These are phyloP conservation scores for Pseudomicrostroma phylloplanum DNA, from an alignment of 1,284 basidiomycete genomes.

Conservation along the genomic window DNA sequence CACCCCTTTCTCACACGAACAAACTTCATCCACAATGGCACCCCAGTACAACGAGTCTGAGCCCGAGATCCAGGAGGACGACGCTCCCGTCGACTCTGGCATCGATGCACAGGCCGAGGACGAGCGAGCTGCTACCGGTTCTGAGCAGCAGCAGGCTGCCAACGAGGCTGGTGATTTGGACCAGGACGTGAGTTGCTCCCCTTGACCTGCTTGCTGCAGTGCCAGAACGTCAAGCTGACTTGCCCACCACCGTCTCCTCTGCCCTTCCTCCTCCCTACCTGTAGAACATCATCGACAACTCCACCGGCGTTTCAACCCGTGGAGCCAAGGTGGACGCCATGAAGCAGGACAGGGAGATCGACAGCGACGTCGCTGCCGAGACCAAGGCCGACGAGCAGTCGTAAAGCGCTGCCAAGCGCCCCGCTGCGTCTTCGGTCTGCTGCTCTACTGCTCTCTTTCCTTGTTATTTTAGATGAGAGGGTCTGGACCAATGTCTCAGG, in stretches of 20 bases:
- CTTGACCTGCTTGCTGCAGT: too few species aligned
- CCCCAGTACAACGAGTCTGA: slow-evolving; percentile 4
- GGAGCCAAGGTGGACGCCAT: slow-evolving; percentile 29
- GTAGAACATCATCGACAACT: slow-evolving; percentile 34
- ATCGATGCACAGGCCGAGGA: slow-evolving; percentile 31
- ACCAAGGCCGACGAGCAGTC: too few species aligned
- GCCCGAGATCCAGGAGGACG: slow-evolving; percentile 17
- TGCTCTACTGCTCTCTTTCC: too few species aligned
- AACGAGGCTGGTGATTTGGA: slow-evolving; percentile 25
- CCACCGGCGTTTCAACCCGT: slow-evolving; percentile 26
- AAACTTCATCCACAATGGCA: neutral
- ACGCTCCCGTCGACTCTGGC: slow-evolving; percentile 18
- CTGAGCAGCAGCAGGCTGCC: slow-evolving; percentile 23
- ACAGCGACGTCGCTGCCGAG: neutral
- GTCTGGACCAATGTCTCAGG: too few species aligned
- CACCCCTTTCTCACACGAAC: neutral
- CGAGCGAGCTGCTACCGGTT: slow-evolving; percentile 17
- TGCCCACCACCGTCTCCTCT: neutral
- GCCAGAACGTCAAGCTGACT: neutral
- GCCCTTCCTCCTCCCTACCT: too few species aligned
- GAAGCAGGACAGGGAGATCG: slow-evolving; percentile 19
- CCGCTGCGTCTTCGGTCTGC: too few species aligned
- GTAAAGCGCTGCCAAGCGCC: too few species aligned
- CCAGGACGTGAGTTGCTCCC: neutral
- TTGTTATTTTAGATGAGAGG: too few species aligned